Base-by-base conservation (phyloP, 306 rosid genomes). In the Mimosa bimucronata region DNA sequence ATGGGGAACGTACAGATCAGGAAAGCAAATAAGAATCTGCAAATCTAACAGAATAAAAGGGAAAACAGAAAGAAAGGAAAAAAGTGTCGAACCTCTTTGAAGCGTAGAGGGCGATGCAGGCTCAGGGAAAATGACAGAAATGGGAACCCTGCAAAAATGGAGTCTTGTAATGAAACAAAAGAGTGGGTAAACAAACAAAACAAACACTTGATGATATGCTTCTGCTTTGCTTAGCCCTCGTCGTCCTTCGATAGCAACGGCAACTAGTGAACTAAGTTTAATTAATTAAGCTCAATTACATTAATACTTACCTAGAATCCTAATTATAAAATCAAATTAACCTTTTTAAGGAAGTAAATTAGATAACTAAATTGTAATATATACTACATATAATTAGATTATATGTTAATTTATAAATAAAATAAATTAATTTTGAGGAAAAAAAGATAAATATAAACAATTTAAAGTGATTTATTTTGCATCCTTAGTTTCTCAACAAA, bases 21-120 rank as follows among this genome's bases (percentile, higher is more conserved):
- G 66, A 7, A 65, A 65, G 34, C 57, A 55, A 61, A 58, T 13
- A 50, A 74, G 62, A 46, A 58, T 10, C 77, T 4, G 76, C 6
- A n/a, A 57, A 65, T 45, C 16, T 42, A 66, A 50, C 58, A 57
- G 61, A 74, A 75, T 21, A 19, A 79, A 65, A 37, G 65, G 21
- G 40, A 65, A 19, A 2, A 12, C 4, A 2, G 0, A 9, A 37
- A 19, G 8, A 31, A 19, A n/a, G 9, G 3, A 0, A 67, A 67
- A 4, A 67, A 7, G 66, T 9, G 1, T 67, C 12, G 12, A 7
- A 42, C 74, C 74, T 41, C 55, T 69, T 0, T 5, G 34, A 69
- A 69, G 16, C 34, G 74, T 15, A 69, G 55, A 69, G 55, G 48
- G 29, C 74, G 28, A 34, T 69, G 74, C 74, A 41, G 55, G 74